A percentile compares a stretch with the other conserved stretches of the same genome.
Conservation (phyloP, 768 basidiomycete genomes). For the Calvatia gigantea region DNA sequence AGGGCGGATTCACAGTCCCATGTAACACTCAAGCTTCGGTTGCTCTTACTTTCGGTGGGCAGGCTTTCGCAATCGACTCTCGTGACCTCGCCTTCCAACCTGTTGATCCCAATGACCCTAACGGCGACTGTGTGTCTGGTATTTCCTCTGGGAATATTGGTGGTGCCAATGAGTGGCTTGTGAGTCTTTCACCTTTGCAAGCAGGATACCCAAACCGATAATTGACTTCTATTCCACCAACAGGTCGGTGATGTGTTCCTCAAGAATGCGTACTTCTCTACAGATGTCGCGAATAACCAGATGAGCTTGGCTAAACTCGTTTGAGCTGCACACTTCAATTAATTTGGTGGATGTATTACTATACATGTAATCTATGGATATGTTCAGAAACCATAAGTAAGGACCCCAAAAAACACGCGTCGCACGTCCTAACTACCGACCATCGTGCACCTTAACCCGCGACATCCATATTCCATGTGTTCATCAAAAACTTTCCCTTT, state of each 20-base stretch:
- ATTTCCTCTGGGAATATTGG: slow-evolving; percentile 53
- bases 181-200: slow-evolving; percentile 31
- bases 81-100: slow-evolving; percentile 56
- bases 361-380: slow-evolving; percentile 1
- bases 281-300: slow-evolving; percentile 28
- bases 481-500: no score
- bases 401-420: background rate
- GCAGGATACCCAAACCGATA: no score
- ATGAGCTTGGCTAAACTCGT: slow-evolving; percentile 29
- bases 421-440: background rate
- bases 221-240: background rate
- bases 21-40: slow-evolving; percentile 55
- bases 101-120: slow-evolving; percentile 41
- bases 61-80: slow-evolving; percentile 54
- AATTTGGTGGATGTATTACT: slow-evolving; percentile 1
- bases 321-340: background rate
- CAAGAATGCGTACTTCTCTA: slow-evolving; percentile 39
- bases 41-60: slow-evolving; percentile 57
- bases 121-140: slow-evolving; percentile 57
- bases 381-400: background rate
- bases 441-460: background rate
- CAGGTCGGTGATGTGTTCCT: slow-evolving; percentile 39
- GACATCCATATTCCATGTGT: background rate
- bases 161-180: slow-evolving; percentile 55
- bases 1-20: slow-evolving; percentile 51